Evolutionary conservation across 2,329 filamentous ascomycete species (phyloP).

Genomic region (Fusarium buxicola): DNA sequence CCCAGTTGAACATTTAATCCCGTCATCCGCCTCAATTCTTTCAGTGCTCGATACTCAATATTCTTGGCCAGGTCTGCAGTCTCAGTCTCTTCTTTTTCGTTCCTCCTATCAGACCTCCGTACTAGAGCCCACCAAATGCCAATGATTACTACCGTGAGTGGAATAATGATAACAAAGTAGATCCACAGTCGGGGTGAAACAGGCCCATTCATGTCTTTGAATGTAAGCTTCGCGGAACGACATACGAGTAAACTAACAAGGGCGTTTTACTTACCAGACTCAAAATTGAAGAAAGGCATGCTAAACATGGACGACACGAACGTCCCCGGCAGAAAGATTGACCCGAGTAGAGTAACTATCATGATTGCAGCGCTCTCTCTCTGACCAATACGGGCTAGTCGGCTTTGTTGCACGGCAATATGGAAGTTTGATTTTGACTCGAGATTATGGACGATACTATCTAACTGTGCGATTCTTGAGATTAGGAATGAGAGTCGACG

Average conservation of each 20-base stretch:
- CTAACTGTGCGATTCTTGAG: background rate
- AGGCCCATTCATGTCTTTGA: background rate
- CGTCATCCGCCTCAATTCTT: background rate
- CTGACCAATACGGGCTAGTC: background rate
- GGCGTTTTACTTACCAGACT: background rate
- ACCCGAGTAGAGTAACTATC: background rate
- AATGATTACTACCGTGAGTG: background rate
- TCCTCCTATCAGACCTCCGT: background rate
- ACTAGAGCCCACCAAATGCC: background rate
- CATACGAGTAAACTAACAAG: background rate
- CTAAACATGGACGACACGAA: conserved; percentile 9
- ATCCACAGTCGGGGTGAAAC: background rate
- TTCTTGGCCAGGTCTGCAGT: background rate
- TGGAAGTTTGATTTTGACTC: background rate
- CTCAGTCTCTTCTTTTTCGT: background rate
- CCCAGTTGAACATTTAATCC: background rate
- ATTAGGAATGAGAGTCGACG: too few species aligned
- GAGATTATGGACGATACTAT: background rate
- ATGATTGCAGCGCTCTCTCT: background rate
- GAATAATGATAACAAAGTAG: background rate
- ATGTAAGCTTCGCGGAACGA: background rate
- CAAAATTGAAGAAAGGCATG: conserved; percentile 11
- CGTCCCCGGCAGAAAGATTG: conserved; percentile 2
- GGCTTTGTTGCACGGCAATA: background rate
- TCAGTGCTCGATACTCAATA: background rate